These are phyloP conservation scores for Candolleomyces aberdarensis DNA, from an alignment of 768 basidiomycete species.

Conservation along the genomic window DNA sequence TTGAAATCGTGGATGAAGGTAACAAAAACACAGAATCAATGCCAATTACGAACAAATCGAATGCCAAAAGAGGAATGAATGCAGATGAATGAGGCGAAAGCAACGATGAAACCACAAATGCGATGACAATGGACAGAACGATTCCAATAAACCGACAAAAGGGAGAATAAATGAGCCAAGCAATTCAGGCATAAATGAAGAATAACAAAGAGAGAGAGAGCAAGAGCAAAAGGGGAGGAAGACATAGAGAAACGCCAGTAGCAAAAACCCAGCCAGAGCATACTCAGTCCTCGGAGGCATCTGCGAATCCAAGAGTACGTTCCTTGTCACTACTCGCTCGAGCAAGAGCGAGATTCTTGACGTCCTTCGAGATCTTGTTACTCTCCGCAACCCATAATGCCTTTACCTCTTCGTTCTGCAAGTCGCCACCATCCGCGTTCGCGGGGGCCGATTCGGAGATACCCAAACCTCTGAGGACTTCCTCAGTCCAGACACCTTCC, in stretches of 20 bases:
- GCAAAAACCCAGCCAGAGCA: not conserved
- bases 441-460: conserved; percentile 28
- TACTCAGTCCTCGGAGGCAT: conserved; percentile 13
- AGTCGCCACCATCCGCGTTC: conserved; percentile 19
- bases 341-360: conserved; percentile 8
- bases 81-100: not conserved
- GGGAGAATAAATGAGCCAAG: too few species aligned
- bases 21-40: not conserved
- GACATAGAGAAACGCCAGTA: conserved; percentile 10
- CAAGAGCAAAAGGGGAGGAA: conserved; percentile 1
- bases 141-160: not conserved
- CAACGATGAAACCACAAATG: not conserved
- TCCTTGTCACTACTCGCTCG: conserved; percentile 5
- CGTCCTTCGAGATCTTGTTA: conserved; percentile 9
- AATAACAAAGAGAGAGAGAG: not conserved
- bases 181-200: not conserved
- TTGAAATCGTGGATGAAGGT: too few species aligned
- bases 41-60: not conserved
- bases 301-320: conserved; percentile 8
- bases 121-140: too few species aligned
- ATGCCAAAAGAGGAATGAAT: not conserved
- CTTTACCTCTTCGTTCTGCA: conserved; percentile 41
- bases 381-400: conserved; percentile 14
- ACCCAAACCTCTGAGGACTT: conserved; percentile 70
- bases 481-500: conserved; percentile 63